Percentiles rank a stretch among this genome's conserved stretches.
phyloP scores from a whole-genome alignment of 306 rosid species.

The Gleditsia sinensis region DNA sequence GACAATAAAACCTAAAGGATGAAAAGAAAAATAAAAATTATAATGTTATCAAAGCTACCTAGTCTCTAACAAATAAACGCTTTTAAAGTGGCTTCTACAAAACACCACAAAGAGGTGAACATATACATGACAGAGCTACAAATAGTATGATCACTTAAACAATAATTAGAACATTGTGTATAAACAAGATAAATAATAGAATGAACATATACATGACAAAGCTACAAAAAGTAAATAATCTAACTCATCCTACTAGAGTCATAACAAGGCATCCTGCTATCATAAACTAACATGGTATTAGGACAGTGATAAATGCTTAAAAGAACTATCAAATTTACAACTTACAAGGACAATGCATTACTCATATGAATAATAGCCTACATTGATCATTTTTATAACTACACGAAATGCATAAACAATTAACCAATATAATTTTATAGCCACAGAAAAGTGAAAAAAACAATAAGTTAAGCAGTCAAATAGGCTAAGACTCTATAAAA shows the following conservation, averaged over 20 bases:
- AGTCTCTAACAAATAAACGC: no score
- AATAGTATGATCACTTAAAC: no score
- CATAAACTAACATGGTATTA: not conserved
- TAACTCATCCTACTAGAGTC: not conserved
- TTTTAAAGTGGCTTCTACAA: no score
- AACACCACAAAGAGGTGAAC: no score
- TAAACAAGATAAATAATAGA: not conserved
- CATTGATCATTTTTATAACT: not conserved
- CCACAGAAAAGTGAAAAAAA: no score
- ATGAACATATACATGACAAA: not conserved
- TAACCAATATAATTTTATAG: no score
- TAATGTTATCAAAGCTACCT: no score
- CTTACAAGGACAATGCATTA: not conserved
- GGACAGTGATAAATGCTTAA: not conserved
- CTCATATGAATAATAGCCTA: not conserved
- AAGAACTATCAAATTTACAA: not conserved
- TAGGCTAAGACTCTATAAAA: not conserved
- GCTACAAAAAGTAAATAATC: not conserved
- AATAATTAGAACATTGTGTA: not conserved
- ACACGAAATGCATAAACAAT: no score
- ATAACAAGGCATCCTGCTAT: not conserved
- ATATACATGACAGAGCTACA: no score
- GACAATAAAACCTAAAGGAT: no score
- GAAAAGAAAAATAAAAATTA: no score
- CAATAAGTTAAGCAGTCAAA: not conserved